Base-by-base conservation (phyloP, 257 asterid genomes). In the Solanum tarijense region DNA sequence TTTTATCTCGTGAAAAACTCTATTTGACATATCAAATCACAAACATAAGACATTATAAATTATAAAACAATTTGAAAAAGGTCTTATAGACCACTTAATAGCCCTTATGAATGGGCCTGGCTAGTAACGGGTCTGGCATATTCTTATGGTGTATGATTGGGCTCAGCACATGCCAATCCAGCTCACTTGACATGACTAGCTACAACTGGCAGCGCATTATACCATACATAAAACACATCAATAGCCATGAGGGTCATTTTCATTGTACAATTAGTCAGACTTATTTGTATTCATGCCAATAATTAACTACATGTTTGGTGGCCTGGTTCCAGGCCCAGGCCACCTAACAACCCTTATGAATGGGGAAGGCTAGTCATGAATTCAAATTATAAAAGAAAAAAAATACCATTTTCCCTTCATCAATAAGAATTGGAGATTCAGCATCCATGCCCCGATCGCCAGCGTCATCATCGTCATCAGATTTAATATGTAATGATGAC, bases 1-100 rank as follows among this genome's bases (percentile, higher is more conserved):
- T 89, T 60, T 83, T 91, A 65, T 91, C 90, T 3, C 92, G 85
- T 0, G 90, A 91, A 83, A 91, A 90, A 85, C 95, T 93, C 95
- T 94, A 88, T 62, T 29, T n/a, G 38, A 16, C 82, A 74, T 6
- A 35, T 23, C 76, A 84, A 84, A 84, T 35, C 58, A 7, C 11
- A 18, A 31, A 32, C 66, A 23, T 13, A 31, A 83, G 2, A 52
- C 10, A 48, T 31, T 16, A 31, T 23, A 13, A 89, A 76, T 73
- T 87, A 36, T 32, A 39, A 62, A 32, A 20, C 32, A 73, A 69
- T 29, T 41, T 1, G 34, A 73, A 21, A 32, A 48, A 43, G 36
- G 81, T 6, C 18, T 2, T 12, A 16, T 12, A 27, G 21, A 66
- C 74, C 20, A 66, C 74, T 25, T 0, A 6, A 5, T 7, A 25